phyloP scores from a whole-genome alignment of 176 grass and related monocot species.

The Cocos nucifera region DNA sequence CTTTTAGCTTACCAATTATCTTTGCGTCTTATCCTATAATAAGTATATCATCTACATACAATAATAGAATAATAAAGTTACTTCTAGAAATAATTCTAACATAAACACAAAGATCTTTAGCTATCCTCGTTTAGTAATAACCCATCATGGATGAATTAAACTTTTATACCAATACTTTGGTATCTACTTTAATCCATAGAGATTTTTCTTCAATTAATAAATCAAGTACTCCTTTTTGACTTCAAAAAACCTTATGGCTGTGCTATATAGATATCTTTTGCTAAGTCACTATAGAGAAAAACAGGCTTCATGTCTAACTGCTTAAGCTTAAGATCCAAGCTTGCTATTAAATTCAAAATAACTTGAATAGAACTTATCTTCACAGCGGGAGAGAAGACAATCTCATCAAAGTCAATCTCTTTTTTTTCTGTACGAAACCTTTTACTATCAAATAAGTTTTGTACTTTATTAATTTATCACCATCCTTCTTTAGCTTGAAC shows the following conservation, averaged over 20 bases:
- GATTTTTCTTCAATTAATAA: too few species aligned
- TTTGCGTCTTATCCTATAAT: too few species aligned
- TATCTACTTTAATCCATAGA: too few species aligned
- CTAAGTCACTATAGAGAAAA: background rate
- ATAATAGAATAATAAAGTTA: too few species aligned
- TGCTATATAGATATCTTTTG: background rate
- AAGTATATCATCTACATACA: too few species aligned
- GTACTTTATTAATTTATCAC: background rate
- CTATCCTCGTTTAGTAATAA: too few species aligned
- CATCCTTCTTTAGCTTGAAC: background rate
- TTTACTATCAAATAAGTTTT: background rate
- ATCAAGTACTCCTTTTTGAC: too few species aligned
- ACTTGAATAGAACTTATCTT: background rate
- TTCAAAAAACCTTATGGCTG: background rate
- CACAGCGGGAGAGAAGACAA: too few species aligned
- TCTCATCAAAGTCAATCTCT: background rate
- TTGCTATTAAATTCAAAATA: background rate
- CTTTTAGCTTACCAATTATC: too few species aligned
- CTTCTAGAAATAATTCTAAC: accelerated
- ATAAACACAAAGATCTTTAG: too few species aligned
- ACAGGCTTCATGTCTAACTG: background rate
- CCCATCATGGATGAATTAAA: too few species aligned
- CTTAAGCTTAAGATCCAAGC: background rate
- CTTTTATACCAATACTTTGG: too few species aligned
- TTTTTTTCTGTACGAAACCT: background rate